These are phyloP conservation scores for Cucumis hystrix DNA, from an alignment of 306 rosid genomes.

Conservation along the genomic window DNA sequence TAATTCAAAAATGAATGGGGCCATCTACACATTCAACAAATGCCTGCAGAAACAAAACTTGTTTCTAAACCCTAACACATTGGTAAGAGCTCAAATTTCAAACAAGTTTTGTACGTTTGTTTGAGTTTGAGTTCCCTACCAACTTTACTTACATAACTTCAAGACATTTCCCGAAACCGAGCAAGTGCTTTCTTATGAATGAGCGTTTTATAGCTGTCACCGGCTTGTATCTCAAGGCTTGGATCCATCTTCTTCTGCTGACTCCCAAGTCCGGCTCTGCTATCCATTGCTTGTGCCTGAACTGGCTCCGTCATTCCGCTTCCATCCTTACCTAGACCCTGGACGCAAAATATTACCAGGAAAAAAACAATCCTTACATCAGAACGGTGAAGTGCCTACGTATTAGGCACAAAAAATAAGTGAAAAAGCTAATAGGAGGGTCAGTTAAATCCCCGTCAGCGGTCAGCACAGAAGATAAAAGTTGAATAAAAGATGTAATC, in stretches of 20 bases:
- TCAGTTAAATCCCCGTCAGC: background rate
- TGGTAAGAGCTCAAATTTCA: background rate
- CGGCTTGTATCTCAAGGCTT: slow-evolving; percentile 73
- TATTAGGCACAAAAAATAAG: background rate
- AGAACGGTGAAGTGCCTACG: too few relatives aligned
- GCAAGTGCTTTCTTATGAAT: slow-evolving; percentile 95
- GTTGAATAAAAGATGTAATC: background rate
- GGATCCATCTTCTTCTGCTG: slow-evolving; percentile 86
- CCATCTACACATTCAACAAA: background rate
- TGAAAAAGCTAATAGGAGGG: background rate
- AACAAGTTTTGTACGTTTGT: background rate
- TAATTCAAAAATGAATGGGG: background rate
- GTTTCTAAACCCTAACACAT: background rate
- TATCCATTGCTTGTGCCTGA: slow-evolving; percentile 65
- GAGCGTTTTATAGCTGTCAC: slow-evolving; percentile 82
- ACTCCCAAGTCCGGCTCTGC: slow-evolving; percentile 94
- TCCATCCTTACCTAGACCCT: slow-evolving; percentile 97
- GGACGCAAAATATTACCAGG: slow-evolving; percentile 13
- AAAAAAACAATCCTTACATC: background rate
- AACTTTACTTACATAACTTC: background rate
- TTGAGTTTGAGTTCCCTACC: background rate
- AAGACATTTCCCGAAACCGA: slow-evolving; percentile 82
- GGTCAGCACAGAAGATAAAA: background rate
- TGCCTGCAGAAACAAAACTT: background rate
- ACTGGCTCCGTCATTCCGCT: slow-evolving; percentile 96